Percentiles rank a stretch among this genome's conserved stretches.
These are phyloP conservation scores for Rubia peregrina DNA, from an alignment of 305 asterid species.

Conservation along the genomic window DNA sequence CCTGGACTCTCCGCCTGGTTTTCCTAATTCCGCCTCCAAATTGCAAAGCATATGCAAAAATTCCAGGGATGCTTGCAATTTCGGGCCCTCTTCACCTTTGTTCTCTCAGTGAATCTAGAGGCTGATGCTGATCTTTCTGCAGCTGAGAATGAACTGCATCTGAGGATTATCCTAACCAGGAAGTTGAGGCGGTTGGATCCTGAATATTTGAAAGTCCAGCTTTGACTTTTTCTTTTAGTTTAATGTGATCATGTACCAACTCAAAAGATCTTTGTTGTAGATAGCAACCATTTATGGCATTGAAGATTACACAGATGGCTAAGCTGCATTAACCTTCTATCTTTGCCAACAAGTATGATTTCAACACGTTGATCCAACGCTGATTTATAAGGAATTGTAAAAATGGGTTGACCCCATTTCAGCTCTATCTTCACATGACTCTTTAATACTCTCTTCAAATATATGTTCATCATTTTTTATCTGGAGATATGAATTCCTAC, in stretches of 20 bases:
- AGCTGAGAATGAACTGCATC: not conserved
- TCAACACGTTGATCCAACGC: not conserved
- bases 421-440: slow-evolving; percentile 12
- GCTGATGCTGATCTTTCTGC: slow-evolving; percentile 27
- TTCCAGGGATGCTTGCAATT: slow-evolving; percentile 35
- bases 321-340: not conserved
- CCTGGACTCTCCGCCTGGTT: no score
- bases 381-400: not conserved
- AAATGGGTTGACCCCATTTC: slow-evolving; percentile 22
- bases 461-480: no score
- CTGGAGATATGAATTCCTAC: no score
- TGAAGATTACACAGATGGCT: slow-evolving; percentile 5
- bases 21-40: no score
- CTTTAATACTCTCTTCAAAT: no score
- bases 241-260: slow-evolving; percentile 77
- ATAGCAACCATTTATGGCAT: slow-evolving; percentile 55
- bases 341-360: not conserved
- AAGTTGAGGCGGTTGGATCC: slow-evolving; percentile 21
- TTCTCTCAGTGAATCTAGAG: slow-evolving; percentile 8
- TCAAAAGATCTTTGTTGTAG: slow-evolving; percentile 69
- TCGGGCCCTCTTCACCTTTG: slow-evolving; percentile 20
- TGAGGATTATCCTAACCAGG: slow-evolving; percentile 28
- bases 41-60: no score
- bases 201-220: slow-evolving; percentile 39
- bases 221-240: slow-evolving; percentile 75